phyloP scores from a whole-genome alignment of 2,329 filamentous ascomycete species.

The Aspergillaceae sp. region DNA sequence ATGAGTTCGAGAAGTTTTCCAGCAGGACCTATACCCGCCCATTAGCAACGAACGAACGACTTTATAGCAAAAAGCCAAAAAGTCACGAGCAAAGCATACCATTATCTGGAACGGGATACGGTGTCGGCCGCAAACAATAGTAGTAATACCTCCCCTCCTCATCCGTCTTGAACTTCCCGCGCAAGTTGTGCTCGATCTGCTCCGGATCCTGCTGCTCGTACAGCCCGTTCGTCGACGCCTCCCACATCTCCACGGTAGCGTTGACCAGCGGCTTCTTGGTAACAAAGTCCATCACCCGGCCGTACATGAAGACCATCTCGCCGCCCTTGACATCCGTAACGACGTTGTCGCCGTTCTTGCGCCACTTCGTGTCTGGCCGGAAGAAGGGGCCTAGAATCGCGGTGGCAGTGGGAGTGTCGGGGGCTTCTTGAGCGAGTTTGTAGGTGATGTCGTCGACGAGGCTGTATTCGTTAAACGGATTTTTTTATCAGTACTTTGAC shows the following conservation, averaged over 20 bases:
- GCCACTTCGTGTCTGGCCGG: conserved; percentile 60
- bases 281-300: conserved; percentile 47
- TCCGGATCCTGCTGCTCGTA: conserved; percentile 66
- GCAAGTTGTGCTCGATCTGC: conserved; percentile 64
- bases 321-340: conserved; percentile 41
- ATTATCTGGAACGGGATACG: conserved; percentile 49
- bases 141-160: conserved; percentile 55
- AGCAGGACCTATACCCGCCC: conserved; percentile 39
- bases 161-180: conserved; percentile 63
- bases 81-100: conserved; percentile 18
- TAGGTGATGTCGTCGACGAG: conserved; percentile 76
- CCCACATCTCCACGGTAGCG: conserved; percentile 69
- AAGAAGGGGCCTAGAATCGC: conserved; percentile 83
- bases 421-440: conserved; percentile 48
- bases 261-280: conserved; percentile 57
- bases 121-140: conserved; percentile 53
- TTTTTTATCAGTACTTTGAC: neutral
- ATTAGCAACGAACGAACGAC: neutral
- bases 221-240: conserved; percentile 63
- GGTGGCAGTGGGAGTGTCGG: conserved; percentile 57
- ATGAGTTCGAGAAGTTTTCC: conserved; percentile 51
- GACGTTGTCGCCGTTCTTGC: conserved; percentile 62
- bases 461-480: conserved; percentile 13
- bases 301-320: conserved; percentile 57
- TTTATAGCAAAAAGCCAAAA: neutral